These are phyloP conservation scores for Bromus sterilis DNA, from an alignment of 176 grass and related monocot genomes.

Conservation along the genomic window DNA sequence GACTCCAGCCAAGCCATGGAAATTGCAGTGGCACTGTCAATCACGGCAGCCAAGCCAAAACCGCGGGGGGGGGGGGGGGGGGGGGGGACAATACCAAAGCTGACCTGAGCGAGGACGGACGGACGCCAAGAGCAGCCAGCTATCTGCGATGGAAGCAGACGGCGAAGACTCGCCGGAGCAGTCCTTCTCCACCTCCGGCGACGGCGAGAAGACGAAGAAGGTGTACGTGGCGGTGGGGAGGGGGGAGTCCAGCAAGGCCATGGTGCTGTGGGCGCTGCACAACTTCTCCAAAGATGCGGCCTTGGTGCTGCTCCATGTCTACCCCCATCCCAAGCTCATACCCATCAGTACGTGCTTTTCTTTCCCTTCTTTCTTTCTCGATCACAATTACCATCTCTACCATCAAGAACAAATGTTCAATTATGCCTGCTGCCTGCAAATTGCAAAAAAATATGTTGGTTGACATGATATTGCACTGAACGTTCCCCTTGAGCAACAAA, in stretches of 20 bases:
- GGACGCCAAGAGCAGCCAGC: neutral
- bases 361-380: neutral
- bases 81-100: neutral
- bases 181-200: neutral
- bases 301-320: constrained; percentile 52
- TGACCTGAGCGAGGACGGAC: neutral
- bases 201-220: neutral
- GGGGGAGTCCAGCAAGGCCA: constrained; percentile 1
- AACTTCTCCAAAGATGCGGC: constrained; percentile 12
- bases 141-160: neutral
- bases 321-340: constrained; percentile 27
- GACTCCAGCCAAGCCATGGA: neutral
- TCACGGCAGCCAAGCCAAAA: neutral
- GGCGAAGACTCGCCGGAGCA: constrained; percentile 2
- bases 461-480: too few relatives aligned
- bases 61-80: too few relatives aligned
- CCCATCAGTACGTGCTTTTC: constrained; percentile 17
- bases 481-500: neutral
- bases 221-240: constrained; percentile 36
- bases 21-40: neutral
- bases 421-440: too few relatives aligned
- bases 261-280: constrained; percentile 51
- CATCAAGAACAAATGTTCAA: neutral
- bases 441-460: too few relatives aligned
- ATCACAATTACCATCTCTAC: neutral